phyloP scores from a whole-genome alignment of 2,329 filamentous ascomycete species.

The Lasiodiplodia theobromae region DNA sequence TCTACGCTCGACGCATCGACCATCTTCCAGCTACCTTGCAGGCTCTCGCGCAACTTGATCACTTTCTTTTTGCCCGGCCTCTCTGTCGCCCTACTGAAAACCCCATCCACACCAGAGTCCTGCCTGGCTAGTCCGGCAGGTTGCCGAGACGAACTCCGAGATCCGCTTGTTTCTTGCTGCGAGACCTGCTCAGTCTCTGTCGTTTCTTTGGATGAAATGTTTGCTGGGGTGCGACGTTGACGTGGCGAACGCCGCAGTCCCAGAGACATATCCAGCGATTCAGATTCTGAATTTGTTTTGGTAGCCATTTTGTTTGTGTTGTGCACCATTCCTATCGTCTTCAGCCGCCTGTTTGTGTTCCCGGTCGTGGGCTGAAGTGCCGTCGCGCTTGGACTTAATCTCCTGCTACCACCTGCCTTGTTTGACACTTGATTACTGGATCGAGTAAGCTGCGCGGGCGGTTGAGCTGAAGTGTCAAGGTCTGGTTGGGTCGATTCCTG shows the following conservation, averaged over 20 bases:
- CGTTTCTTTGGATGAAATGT: slow-evolving; percentile 39
- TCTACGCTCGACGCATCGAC: slow-evolving; percentile 37
- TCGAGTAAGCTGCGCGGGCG: not conserved
- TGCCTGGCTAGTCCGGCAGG: not conserved
- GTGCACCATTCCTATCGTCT: not conserved
- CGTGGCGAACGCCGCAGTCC: slow-evolving; percentile 37
- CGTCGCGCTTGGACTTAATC: not conserved
- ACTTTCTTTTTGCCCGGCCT: slow-evolving; percentile 2
- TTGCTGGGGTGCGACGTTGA: slow-evolving; percentile 29
- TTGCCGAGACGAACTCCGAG: not conserved
- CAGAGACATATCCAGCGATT: not conserved
- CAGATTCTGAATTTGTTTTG: not conserved
- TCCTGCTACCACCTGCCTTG: not conserved
- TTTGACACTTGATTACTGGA: not conserved
- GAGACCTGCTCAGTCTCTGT: slow-evolving; percentile 15
- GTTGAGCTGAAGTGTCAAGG: not conserved
- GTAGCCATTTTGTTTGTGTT: not conserved
- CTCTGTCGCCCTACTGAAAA: not conserved
- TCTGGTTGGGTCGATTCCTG: not conserved
- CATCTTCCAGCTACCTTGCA: slow-evolving; percentile 43
- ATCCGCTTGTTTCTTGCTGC: not conserved
- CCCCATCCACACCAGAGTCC: not conserved
- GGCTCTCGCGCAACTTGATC: slow-evolving; percentile 38
- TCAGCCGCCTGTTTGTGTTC: not conserved
- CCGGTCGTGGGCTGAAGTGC: not conserved